Base-by-base conservation (phyloP, 2,329 filamentous ascomycete species). In the Pochonia chlamydosporia region DNA sequence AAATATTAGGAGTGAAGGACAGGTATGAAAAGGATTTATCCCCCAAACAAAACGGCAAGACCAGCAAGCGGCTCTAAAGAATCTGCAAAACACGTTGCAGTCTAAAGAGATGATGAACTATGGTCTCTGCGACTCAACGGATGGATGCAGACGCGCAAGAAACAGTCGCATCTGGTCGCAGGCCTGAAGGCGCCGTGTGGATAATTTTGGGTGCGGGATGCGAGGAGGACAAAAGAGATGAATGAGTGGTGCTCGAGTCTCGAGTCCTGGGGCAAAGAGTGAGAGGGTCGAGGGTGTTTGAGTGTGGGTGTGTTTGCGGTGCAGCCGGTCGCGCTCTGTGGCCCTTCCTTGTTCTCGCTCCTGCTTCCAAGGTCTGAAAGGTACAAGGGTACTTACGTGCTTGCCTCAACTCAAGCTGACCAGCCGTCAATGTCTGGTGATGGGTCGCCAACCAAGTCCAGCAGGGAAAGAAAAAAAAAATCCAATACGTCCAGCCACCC, bases 111-210 rank as follows among this genome's bases (percentile, higher is more conserved):
- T 7, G 21, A 43, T 33, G 16, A 9, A 14, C 44, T 11, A 31
- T 24, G 40, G 30, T 28, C 36, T 43, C 35, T 43, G 44, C 31
- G 40, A 43, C 18, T 18, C 37, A 37, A 24, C 14, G 41, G 41
- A 31, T 40, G 28, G 31, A 14, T 39, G 43, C 36, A 43, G 43
- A 49, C 24, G 49, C 46, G 46, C 40, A 43, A 47, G 28, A 28
- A 33, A 31, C 23, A 39, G 41, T 50, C 39, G 47, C 48, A 42
- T 50, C 35, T 20, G 48, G 20, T 30, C 18, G 45, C 43, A 16
- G 33, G 37, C 23, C 40, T 26, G 36, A 28, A 39, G 18, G 46
- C 48, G 40, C 30, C 42, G 42, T 37, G 26, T 46, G 39, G 39
- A 44, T n/a, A n/a, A n/a, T 43, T 43, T 30, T 36, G 31, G 26